Evolutionary conservation across 192 early-diverging fungal species (phyloP).

Genomic region (Mortierella alpina): DNA sequence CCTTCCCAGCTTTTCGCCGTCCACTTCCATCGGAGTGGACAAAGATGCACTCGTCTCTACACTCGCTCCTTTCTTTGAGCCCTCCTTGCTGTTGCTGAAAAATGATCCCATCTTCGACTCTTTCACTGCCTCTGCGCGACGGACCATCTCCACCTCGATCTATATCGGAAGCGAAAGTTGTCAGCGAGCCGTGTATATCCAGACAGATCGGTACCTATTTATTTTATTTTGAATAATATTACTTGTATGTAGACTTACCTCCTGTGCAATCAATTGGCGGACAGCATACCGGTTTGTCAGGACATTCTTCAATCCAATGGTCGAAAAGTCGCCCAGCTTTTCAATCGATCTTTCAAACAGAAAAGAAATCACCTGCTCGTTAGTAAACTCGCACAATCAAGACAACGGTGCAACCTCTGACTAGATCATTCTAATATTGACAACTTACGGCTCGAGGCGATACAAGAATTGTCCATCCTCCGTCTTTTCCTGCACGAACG

Average conservation of each 20-base stretch:
- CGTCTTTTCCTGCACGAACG: conserved; percentile 74
- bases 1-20: conserved; percentile 14
- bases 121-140: conserved; percentile 38
- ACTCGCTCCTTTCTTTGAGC: conserved; percentile 33
- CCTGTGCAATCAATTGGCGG: conserved; percentile 83
- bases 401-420: background rate
- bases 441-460: conserved; percentile 83
- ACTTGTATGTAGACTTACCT: conserved; percentile 56
- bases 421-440: background rate
- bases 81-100: conserved; percentile 36
- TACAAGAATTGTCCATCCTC: conserved; percentile 70
- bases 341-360: conserved; percentile 58
- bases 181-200: background rate
- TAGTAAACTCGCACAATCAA: no score
- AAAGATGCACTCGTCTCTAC: conserved; percentile 1
- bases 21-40: conserved; percentile 6
- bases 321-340: conserved; percentile 56
- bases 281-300: conserved; percentile 78
- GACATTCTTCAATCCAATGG: conserved; percentile 50
- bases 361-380: background rate
- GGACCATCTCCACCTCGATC: conserved; percentile 63
- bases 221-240: background rate
- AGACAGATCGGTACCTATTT: background rate
- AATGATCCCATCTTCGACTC: conserved; percentile 14
- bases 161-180: conserved; percentile 16